Evolutionary conservation across 352 stramenopile genomes (phyloP).

Genomic region (Globisporangium abappressorium): DNA sequence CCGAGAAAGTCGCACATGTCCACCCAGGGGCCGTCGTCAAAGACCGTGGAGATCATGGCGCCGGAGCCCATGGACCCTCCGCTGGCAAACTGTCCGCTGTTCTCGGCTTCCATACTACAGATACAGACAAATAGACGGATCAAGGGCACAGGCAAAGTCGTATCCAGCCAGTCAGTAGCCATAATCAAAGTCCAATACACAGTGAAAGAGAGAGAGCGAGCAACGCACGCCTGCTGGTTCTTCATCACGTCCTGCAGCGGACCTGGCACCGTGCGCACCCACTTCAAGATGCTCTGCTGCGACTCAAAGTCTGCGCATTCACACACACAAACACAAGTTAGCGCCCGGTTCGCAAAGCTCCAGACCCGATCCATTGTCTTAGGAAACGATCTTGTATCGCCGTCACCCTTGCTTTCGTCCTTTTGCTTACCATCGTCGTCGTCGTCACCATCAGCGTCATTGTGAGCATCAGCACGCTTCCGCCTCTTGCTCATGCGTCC

Average conservation of each 20-base stretch:
- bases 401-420: too few species aligned
- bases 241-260: constrained; percentile 79
- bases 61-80: constrained; percentile 36
- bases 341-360: too few species aligned
- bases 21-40: constrained; percentile 80
- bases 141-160: not conserved
- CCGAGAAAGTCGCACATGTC: constrained; percentile 70
- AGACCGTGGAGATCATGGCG: constrained; percentile 58
- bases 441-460: not conserved
- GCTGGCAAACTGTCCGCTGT: constrained; percentile 37
- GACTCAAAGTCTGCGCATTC: constrained; percentile 38
- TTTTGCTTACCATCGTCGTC: not conserved
- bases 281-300: constrained; percentile 75
- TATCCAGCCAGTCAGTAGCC: not conserved
- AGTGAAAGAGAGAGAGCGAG: not conserved
- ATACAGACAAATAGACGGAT: not conserved
- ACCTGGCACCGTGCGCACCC: constrained; percentile 65
- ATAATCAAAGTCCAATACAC: not conserved
- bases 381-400: too few species aligned
- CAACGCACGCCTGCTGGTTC: constrained; percentile 42
- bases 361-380: too few species aligned
- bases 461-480: not conserved
- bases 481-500: not conserved
- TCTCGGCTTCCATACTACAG: constrained; percentile 40
- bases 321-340: not conserved